These are phyloP conservation scores for Dactylorhiza incarnata DNA, from an alignment of 106 monocot species.

Conservation along the genomic window DNA sequence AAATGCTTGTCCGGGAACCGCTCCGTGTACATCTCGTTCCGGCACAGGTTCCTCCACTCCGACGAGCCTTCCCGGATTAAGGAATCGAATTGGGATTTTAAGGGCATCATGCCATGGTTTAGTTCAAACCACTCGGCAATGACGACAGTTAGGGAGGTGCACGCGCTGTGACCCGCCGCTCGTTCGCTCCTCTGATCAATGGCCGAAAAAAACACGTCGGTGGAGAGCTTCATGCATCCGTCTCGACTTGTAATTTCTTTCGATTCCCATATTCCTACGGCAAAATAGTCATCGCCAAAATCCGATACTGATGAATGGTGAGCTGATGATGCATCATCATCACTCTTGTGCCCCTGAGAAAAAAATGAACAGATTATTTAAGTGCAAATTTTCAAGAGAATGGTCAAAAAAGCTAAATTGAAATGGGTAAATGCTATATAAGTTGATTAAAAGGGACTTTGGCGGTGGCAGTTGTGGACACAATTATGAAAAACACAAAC, in stretches of 20 bases:
- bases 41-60: conserved; percentile 83
- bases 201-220: conserved; percentile 79
- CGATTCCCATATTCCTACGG: conserved; percentile 65
- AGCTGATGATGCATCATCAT: conserved; percentile 23
- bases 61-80: conserved; percentile 87
- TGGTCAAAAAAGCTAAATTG: no score
- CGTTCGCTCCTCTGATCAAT: conserved; percentile 88
- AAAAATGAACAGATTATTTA: background rate
- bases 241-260: conserved; percentile 68
- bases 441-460: no score
- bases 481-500: no score
- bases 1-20: conserved; percentile 84
- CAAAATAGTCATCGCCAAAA: conserved; percentile 85
- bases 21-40: conserved; percentile 34
- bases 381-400: background rate
- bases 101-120: conserved; percentile 45
- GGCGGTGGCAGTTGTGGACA: no score
- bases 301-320: conserved; percentile 34
- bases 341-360: conserved; percentile 37
- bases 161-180: conserved; percentile 89
- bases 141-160: conserved; percentile 79
- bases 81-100: conserved; percentile 80
- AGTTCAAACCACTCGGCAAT: conserved; percentile 84
- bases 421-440: no score
- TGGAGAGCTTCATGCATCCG: conserved; percentile 54